Evolutionary conservation across 108 stramenopile genomes (phyloP), one percentile per base, ranked within the genome.

Genomic region (Epithemia pelagica): DNA sequence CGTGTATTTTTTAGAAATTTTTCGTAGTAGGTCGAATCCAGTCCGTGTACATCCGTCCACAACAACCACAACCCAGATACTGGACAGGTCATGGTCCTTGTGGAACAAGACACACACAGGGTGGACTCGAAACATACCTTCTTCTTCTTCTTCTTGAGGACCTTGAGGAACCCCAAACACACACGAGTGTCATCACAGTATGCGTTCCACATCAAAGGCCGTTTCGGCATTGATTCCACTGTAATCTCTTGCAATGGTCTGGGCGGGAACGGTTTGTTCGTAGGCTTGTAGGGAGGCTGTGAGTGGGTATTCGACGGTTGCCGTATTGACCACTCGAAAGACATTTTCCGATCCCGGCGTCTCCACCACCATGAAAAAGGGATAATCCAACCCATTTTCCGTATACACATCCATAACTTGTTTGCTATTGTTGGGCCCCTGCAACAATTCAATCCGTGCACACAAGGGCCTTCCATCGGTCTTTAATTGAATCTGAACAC

Each of bases 361-460:
- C 72, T 91, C 87, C 57, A 91, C 74, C 53, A 87, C 76, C 23
- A 81, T 77, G 64, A 82, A 91, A 80, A 88, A 88, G 37, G 90
- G 90, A 60, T 83, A 83, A 28, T 91, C 85, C 76, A 86, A 65
- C 57, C 90, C 90, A 62, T 88, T 85, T 69, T 88, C 85, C 58
- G 87, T 86, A 82, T 87, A 91, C 31, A 91, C 67, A 71, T 88
- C 87, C 65, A 88, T 81, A 33, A 88, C 83, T 71, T 91, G 90
- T 79, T 91, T 91, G 87, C 81, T 88, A 73, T 91, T 88, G 76
- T 91, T 91, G 54, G 90, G 90, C 55, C 90, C 90, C 71, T 86
- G 87, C 68, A 86, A 80, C 60, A 91, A 68, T 65, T 88, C 90
- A 59, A 91, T 79, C 64, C 85, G 67, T 28, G 87, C 85, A 65